A percentile compares a stretch with the other conserved stretches of the same genome.
phyloP scores from a whole-genome alignment of 2,329 filamentous ascomycete species.

The Tolypocladium capitatum region DNA sequence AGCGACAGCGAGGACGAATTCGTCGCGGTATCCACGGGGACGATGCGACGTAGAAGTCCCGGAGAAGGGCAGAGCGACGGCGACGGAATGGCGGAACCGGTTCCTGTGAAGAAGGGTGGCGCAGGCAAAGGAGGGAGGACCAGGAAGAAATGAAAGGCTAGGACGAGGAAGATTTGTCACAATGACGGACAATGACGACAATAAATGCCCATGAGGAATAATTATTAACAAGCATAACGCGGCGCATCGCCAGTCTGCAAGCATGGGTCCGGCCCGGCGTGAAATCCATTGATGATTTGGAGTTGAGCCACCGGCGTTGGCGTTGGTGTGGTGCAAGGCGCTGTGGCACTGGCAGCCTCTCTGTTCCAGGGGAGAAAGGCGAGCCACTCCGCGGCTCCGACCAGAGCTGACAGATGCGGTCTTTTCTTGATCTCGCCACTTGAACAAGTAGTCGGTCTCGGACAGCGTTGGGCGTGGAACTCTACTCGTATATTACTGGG shows the following conservation, averaged over 20 bases:
- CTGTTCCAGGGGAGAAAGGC: neutral
- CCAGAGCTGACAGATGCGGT: too few relatives aligned
- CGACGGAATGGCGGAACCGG: conserved; percentile 35
- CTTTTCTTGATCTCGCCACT: neutral
- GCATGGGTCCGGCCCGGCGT: neutral
- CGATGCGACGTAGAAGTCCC: conserved; percentile 75
- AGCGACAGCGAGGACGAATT: conserved; percentile 93
- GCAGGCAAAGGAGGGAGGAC: conserved; percentile 23
- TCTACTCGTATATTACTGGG: too few relatives aligned
- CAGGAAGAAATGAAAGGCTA: conserved; percentile 22
- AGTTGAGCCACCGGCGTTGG: neutral
- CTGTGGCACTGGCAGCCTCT: neutral
- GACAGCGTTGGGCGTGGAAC: too few relatives aligned
- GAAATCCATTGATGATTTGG: neutral
- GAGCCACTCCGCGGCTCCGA: neutral
- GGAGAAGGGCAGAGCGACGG: conserved; percentile 54
- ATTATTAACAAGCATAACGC: neutral
- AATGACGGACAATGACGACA: neutral
- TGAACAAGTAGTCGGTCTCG: too few relatives aligned
- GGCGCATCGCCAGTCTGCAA: neutral
- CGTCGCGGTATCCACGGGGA: conserved; percentile 55
- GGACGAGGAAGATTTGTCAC: neutral
- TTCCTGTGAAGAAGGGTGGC: conserved; percentile 24
- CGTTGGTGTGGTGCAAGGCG: neutral
- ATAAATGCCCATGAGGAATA: neutral